phyloP scores from a whole-genome alignment of 345 rosid genomes.

The Sisymbrium altissimum region DNA sequence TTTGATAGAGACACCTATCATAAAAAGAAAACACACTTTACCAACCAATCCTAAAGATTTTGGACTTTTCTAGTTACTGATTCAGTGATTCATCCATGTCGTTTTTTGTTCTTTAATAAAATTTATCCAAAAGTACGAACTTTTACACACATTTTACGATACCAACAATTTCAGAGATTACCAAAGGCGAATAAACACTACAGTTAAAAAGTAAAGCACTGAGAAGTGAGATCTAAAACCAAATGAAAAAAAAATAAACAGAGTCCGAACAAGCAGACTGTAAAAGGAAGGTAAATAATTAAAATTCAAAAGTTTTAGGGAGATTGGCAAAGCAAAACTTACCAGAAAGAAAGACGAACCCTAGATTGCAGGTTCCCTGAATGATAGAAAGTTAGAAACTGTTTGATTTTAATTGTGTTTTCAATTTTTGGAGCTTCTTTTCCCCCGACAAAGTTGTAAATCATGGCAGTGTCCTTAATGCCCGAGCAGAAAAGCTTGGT shows the following conservation, averaged over 20 bases:
- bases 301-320: neutral
- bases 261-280: constrained; percentile 1
- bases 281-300: neutral
- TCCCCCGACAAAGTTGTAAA: constrained; percentile 25
- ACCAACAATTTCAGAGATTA: neutral
- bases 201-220: neutral
- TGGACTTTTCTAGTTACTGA: constrained; percentile 8
- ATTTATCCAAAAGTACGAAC: neutral
- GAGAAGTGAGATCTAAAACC: constrained; percentile 17
- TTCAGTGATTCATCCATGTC: neutral
- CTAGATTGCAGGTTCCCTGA: constrained; percentile 5
- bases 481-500: constrained; percentile 2
- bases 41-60: neutral
- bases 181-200: neutral
- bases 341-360: constrained; percentile 5
- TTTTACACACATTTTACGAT: constrained; percentile 1
- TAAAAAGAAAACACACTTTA: neutral
- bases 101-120: neutral
- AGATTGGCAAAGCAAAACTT: neutral
- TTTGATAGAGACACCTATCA: constrained; percentile 8
- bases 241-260: constrained; percentile 2
- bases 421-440: constrained; percentile 12
- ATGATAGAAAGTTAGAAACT: neutral
- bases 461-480: constrained; percentile 14
- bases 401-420: neutral